phyloP scores from a whole-genome alignment of 768 basidiomycete species.

The Tephrocybe sp. region DNA sequence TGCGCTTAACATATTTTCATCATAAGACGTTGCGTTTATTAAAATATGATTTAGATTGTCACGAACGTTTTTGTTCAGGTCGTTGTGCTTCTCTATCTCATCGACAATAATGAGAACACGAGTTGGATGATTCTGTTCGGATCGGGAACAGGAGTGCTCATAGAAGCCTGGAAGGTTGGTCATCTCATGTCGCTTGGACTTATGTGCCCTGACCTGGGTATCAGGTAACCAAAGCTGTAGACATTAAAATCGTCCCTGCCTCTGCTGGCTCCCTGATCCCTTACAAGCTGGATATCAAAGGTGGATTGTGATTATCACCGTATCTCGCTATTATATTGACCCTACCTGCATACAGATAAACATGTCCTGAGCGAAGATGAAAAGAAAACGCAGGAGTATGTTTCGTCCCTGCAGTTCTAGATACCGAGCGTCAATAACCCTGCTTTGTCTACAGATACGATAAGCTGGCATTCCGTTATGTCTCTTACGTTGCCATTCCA shows the following conservation, averaged over 20 bases:
- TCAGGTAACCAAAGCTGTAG: slow-evolving; percentile 88
- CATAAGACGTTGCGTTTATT: slow-evolving; percentile 51
- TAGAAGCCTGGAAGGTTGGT: slow-evolving; percentile 93
- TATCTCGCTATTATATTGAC: slow-evolving; percentile 3
- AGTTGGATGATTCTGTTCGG: slow-evolving; percentile 97
- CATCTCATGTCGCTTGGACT: not conserved
- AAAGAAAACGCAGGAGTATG: slow-evolving; percentile 95
- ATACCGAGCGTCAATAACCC: slow-evolving; percentile 3
- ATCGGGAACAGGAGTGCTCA: slow-evolving; percentile 76
- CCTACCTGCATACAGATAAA: slow-evolving; percentile 64
- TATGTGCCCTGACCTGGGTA: slow-evolving; percentile 9
- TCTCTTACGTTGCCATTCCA: slow-evolving; percentile 87
- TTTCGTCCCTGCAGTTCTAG: not conserved
- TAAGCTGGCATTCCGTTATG: slow-evolving; percentile 91
- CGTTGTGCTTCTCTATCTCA: slow-evolving; percentile 87
- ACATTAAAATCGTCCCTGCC: slow-evolving; percentile 69
- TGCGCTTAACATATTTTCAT: not conserved
- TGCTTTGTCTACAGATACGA: slow-evolving; percentile 64
- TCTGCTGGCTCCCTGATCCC: slow-evolving; percentile 69
- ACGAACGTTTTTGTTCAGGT: slow-evolving; percentile 95
- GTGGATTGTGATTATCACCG: slow-evolving; percentile 35
- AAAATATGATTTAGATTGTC: slow-evolving; percentile 50
- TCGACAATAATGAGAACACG: slow-evolving; percentile 94
- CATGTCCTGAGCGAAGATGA: slow-evolving; percentile 96
- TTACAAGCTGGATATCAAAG: slow-evolving; percentile 80